These are phyloP conservation scores for Poronia punctata DNA, from an alignment of 495 filamentous ascomycete genomes.

Conservation along the genomic window DNA sequence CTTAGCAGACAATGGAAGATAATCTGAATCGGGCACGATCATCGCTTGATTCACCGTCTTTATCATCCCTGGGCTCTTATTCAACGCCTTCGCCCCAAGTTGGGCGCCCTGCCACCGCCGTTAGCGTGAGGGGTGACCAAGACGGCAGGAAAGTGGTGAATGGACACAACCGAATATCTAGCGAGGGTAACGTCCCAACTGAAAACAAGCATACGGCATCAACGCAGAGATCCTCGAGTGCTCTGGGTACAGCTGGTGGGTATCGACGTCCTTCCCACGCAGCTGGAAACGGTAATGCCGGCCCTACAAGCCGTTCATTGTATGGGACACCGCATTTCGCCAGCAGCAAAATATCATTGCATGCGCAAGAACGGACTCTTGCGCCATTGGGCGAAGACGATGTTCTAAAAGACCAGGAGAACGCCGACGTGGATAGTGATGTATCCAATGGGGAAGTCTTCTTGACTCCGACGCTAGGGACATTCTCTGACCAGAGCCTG, in stretches of 20 bases:
- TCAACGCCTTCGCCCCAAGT: slow-evolving; percentile 40
- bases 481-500: slow-evolving; percentile 32
- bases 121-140: slow-evolving; percentile 18
- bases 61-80: slow-evolving; percentile 46
- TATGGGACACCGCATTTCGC: slow-evolving; percentile 12
- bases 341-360: slow-evolving; percentile 14
- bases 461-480: slow-evolving; percentile 34
- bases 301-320: slow-evolving; percentile 5
- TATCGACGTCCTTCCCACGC: slow-evolving; percentile 35
- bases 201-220: slow-evolving; percentile 28
- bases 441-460: slow-evolving; percentile 26
- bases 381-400: slow-evolving; percentile 37
- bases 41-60: slow-evolving; percentile 56
- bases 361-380: slow-evolving; percentile 15
- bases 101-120: slow-evolving; percentile 28
- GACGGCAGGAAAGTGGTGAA: slow-evolving; percentile 14
- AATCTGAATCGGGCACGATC: slow-evolving; percentile 76
- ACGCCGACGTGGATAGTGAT: slow-evolving; percentile 9
- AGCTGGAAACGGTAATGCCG: slow-evolving; percentile 28
- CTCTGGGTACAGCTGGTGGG: slow-evolving; percentile 42
- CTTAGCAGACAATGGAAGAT: slow-evolving; percentile 75
- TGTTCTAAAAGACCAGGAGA: slow-evolving; percentile 22
- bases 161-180: slow-evolving; percentile 36
- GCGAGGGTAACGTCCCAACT: slow-evolving; percentile 36
- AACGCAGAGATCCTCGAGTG: slow-evolving; percentile 39